phyloP scores from a whole-genome alignment of 495 filamentous ascomycete genomes.

The Tetracladium setigerum region DNA sequence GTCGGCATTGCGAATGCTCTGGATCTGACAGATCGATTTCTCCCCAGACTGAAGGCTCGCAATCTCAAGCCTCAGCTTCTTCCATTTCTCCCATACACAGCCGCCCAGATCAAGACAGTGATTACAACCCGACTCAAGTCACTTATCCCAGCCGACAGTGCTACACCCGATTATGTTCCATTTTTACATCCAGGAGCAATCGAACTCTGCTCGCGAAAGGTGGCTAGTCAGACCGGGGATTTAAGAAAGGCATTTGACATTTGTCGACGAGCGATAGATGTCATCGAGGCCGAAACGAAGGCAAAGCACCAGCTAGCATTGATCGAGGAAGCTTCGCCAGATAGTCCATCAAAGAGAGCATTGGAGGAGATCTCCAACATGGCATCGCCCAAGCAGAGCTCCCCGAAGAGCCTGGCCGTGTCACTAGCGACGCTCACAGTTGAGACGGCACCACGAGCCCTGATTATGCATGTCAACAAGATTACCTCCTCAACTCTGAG shows the following conservation, averaged over 20 bases:
- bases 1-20: conserved; percentile 96
- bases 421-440: conserved; percentile 52
- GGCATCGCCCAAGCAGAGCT: conserved; percentile 39
- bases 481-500: conserved; percentile 81
- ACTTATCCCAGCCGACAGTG: conserved; percentile 45
- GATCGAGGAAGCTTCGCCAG: conserved; percentile 38
- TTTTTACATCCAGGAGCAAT: conserved; percentile 92
- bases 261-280: conserved; percentile 79
- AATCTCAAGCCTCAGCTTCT: conserved; percentile 84
- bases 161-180: conserved; percentile 54
- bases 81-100: conserved; percentile 89
- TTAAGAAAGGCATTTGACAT: conserved; percentile 94
- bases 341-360: conserved; percentile 46
- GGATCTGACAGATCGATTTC: conserved; percentile 89
- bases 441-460: conserved; percentile 80
- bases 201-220: conserved; percentile 87
- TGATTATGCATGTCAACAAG: conserved; percentile 82
- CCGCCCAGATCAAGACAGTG: conserved; percentile 78
- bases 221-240: conserved; percentile 88
- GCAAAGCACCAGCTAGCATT: conserved; percentile 50
- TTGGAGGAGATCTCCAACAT: conserved; percentile 64
- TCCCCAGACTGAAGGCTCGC: conserved; percentile 87
- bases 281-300: conserved; percentile 77
- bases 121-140: conserved; percentile 76
- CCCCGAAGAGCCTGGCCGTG: conserved; percentile 27